Evolutionary conservation across 495 filamentous ascomycete species (phyloP).

Genomic region (Aspergillus sparsus): DNA sequence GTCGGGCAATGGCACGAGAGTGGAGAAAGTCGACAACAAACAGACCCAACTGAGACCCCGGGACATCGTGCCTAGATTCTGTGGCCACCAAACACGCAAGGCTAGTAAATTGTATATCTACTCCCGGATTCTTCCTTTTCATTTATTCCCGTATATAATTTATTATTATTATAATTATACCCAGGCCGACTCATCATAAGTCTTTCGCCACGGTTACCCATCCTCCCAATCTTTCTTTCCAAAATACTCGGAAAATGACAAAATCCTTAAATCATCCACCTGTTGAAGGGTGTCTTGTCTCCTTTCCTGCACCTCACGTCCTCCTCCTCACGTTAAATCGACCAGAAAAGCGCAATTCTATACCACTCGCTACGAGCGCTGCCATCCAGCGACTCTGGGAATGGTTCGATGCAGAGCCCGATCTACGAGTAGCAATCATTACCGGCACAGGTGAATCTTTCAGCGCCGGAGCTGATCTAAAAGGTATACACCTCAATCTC

Average conservation of each 20-base stretch:
- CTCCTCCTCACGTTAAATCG: constrained; percentile 48
- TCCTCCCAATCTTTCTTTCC: neutral
- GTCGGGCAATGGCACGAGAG: no score
- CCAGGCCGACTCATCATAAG: neutral
- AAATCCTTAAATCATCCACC: constrained; percentile 21
- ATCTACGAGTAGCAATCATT: constrained; percentile 54
- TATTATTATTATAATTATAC: no score
- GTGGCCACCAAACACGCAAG: no score
- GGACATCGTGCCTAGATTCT: no score
- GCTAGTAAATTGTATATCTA: no score
- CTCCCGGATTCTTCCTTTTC: no score
- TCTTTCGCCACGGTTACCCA: neutral
- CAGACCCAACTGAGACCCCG: no score
- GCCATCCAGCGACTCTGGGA: constrained; percentile 53
- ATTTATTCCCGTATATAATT: no score
- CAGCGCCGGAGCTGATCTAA: constrained; percentile 58
- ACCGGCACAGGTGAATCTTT: constrained; percentile 58
- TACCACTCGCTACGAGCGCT: constrained; percentile 47
- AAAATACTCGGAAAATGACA: constrained; percentile 17
- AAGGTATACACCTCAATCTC: constrained; percentile 27
- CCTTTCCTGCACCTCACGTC: constrained; percentile 45
- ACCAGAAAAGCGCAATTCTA: constrained; percentile 50
- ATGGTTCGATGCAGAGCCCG: constrained; percentile 54
- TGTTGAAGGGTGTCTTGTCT: constrained; percentile 34
- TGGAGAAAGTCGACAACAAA: no score